Conservation (phyloP, 2,329 filamentous ascomycete genomes). For the Camptophora hylomeconis region DNA sequence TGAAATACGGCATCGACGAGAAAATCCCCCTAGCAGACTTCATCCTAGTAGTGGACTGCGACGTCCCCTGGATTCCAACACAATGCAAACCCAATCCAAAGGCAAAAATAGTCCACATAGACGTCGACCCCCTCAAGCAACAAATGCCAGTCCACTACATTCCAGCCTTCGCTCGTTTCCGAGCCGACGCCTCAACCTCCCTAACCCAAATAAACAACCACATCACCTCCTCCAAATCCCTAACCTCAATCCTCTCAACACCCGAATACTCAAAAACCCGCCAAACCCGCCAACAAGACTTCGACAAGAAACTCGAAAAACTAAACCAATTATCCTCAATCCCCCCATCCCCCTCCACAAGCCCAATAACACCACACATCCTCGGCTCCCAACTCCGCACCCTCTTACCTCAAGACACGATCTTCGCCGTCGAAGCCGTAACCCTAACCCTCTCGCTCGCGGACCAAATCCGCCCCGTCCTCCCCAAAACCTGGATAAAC, state of each 20-base stretch:
- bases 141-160: slow-evolving; percentile 65
- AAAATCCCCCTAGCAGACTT: slow-evolving; percentile 65
- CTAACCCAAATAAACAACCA: slow-evolving; percentile 57
- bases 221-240: slow-evolving; percentile 35
- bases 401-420: slow-evolving; percentile 49
- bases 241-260: slow-evolving; percentile 28
- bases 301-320: slow-evolving; percentile 44
- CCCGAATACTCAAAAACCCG: slow-evolving; percentile 26
- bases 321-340: slow-evolving; percentile 45
- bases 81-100: slow-evolving; percentile 45
- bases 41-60: slow-evolving; percentile 75
- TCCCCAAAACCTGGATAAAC: slow-evolving; percentile 66
- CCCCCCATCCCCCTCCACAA: slow-evolving; percentile 41
- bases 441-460: slow-evolving; percentile 55
- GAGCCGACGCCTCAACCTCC: slow-evolving; percentile 50
- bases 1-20: slow-evolving; percentile 62
- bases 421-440: slow-evolving; percentile 67
- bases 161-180: slow-evolving; percentile 50
- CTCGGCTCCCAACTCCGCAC: slow-evolving; percentile 44
- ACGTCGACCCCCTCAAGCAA: slow-evolving; percentile 56
- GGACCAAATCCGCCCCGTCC: slow-evolving; percentile 55
- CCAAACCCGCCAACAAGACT: slow-evolving; percentile 36
- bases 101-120: slow-evolving; percentile 51
- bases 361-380: slow-evolving; percentile 47
- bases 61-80: slow-evolving; percentile 89